These are phyloP conservation scores for Akanthomyces muscarius DNA, from an alignment of 2,329 filamentous ascomycete genomes.

Conservation along the genomic window DNA sequence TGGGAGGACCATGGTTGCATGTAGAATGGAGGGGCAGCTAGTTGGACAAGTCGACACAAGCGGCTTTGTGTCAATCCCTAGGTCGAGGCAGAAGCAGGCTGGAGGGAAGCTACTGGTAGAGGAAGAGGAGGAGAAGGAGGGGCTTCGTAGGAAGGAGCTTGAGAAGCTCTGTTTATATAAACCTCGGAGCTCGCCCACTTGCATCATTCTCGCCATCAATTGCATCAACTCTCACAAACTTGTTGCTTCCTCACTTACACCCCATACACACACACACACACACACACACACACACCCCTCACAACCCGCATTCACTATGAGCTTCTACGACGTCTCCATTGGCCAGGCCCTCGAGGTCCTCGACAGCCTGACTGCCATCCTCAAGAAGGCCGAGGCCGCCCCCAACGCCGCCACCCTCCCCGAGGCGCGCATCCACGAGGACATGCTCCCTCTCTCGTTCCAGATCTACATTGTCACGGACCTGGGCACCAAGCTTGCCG, in stretches of 20 bases:
- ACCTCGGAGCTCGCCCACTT: slow-evolving; percentile 1
- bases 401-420: slow-evolving; percentile 31
- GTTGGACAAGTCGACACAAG: not conserved
- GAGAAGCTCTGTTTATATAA: slow-evolving; percentile 2
- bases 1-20: not conserved
- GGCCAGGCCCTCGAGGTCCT: slow-evolving; percentile 30
- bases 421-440: slow-evolving; percentile 31
- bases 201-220: not conserved
- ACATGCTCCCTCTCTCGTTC: slow-evolving; percentile 42
- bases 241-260: not conserved
- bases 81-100: not conserved
- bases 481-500: slow-evolving; percentile 29
- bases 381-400: slow-evolving; percentile 34
- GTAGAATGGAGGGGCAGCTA: not conserved
- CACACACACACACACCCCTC: not conserved
- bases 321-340: slow-evolving; percentile 39
- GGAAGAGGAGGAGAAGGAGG: not conserved
- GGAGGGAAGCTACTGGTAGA: not conserved
- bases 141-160: not conserved
- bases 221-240: not conserved
- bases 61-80: not conserved
- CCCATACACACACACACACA: not conserved
- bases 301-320: slow-evolving; percentile 28
- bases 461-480: slow-evolving; percentile 36
- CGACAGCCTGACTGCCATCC: slow-evolving; percentile 30